Evolutionary conservation across 116 monocot genomes (phyloP).

Genomic region (Cymodocea nodosa): DNA sequence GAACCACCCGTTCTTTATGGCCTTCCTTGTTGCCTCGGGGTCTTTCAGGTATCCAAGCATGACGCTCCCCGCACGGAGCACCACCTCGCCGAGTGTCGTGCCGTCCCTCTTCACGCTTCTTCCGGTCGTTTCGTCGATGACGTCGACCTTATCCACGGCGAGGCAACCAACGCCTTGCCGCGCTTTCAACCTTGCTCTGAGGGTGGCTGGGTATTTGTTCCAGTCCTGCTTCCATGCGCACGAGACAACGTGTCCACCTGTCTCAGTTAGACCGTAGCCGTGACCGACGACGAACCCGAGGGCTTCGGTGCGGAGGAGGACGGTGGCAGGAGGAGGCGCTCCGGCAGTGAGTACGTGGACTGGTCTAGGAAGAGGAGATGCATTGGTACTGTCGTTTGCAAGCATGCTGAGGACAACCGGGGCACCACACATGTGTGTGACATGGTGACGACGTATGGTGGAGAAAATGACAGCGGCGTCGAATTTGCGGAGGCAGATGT

Average conservation of each 20-base stretch:
- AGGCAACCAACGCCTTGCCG: constrained; percentile 55
- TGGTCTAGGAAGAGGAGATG: constrained; percentile 6
- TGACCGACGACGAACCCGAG: constrained; percentile 61
- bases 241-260: constrained; percentile 38
- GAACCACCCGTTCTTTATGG: constrained; percentile 47
- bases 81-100: constrained; percentile 48
- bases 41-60: constrained; percentile 70
- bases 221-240: constrained; percentile 75
- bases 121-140: constrained; percentile 39
- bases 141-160: constrained; percentile 32
- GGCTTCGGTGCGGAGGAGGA: constrained; percentile 38
- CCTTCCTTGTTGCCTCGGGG: constrained; percentile 27
- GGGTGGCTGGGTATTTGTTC: constrained; percentile 39
- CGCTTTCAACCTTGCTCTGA: constrained; percentile 55
- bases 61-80: constrained; percentile 40
- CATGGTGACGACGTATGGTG: constrained; percentile 25
- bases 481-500: constrained; percentile 75
- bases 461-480: constrained; percentile 35
- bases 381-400: constrained; percentile 20
- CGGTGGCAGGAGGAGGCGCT: constrained; percentile 61
- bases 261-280: constrained; percentile 76
- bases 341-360: constrained; percentile 65
- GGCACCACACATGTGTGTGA: constrained; percentile 67
- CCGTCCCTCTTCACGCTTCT: constrained; percentile 45
- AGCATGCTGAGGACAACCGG: constrained; percentile 88